phyloP scores from a whole-genome alignment of 2,329 filamentous ascomycete species.

The Fusarium sp. region DNA sequence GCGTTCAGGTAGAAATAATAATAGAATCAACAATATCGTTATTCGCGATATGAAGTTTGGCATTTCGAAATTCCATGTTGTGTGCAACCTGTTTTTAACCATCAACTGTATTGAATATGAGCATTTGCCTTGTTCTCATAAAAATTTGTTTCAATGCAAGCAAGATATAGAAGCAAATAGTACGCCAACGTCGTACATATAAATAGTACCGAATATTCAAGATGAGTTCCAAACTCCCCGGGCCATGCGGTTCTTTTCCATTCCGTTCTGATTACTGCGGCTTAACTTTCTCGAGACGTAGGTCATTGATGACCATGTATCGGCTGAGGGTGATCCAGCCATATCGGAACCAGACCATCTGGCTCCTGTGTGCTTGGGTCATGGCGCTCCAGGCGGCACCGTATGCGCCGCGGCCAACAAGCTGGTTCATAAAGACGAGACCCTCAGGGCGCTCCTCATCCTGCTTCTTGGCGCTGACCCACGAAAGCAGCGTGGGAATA shows the following conservation, averaged over 20 bases:
- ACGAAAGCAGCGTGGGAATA: conserved; percentile 72
- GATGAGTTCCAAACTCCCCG: conserved; percentile 27
- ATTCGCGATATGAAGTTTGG: conserved; percentile 7
- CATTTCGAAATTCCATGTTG: conserved; percentile 1
- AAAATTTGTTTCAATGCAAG: conserved; percentile 10
- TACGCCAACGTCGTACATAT: conserved; percentile 18
- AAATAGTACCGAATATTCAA: conserved; percentile 15
- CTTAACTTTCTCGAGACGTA: conserved; percentile 67
- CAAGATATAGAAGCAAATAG: conserved; percentile 16
- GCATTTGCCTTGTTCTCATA: conserved; percentile 3
- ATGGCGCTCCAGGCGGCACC: conserved; percentile 82
- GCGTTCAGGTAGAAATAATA: conserved; percentile 8
- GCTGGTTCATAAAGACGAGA: conserved; percentile 78
- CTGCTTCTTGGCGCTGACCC: conserved; percentile 54
- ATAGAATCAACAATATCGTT: background rate
- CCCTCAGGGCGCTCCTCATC: conserved; percentile 62
- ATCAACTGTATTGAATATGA: conserved; percentile 2
- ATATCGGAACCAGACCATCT: conserved; percentile 99
- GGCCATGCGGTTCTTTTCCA: conserved; percentile 28
- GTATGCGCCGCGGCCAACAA: conserved; percentile 69
- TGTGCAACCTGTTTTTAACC: background rate
- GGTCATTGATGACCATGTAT: conserved; percentile 96
- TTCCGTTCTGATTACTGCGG: conserved; percentile 14
- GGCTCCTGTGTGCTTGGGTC: conserved; percentile 89
- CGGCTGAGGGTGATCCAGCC: conserved; percentile 92